phyloP scores from a whole-genome alignment of 805 yeast species.

The Grigorovia yakushimaensis region DNA sequence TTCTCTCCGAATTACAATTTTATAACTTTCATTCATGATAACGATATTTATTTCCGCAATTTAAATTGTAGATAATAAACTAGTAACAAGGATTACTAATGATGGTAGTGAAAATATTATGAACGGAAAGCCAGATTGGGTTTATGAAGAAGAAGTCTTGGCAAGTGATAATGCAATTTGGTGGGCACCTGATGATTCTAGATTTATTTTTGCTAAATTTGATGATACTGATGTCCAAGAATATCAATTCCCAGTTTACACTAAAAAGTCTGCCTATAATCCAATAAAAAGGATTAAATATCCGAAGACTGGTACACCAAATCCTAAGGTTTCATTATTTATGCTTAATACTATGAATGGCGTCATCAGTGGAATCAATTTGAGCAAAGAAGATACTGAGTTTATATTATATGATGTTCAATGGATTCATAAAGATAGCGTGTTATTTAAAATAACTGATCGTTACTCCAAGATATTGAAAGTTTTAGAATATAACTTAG shows the following conservation, averaged over 20 bases:
- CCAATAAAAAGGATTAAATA: slow-evolving; percentile 40
- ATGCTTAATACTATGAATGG: slow-evolving; percentile 32
- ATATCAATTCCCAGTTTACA: slow-evolving; percentile 44
- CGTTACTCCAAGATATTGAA: slow-evolving; percentile 49
- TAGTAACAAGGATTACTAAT: slow-evolving; percentile 16
- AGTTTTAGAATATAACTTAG: slow-evolving; percentile 36
- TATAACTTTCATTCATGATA: slow-evolving; percentile 46
- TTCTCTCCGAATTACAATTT: slow-evolving; percentile 55
- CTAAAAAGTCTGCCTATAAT: slow-evolving; percentile 39
- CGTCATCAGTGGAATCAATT: slow-evolving; percentile 16
- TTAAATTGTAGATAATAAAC: slow-evolving; percentile 11
- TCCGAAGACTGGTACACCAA: slow-evolving; percentile 62
- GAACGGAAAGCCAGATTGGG: slow-evolving; percentile 76
- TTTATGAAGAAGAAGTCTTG: slow-evolving; percentile 73
- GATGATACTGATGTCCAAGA: slow-evolving; percentile 52
- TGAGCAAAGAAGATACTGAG: slow-evolving; percentile 28
- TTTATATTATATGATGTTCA: slow-evolving; percentile 49
- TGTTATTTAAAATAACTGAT: slow-evolving; percentile 53
- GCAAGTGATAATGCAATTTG: slow-evolving; percentile 50
- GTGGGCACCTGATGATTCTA: slow-evolving; percentile 62
- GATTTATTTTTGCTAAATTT: slow-evolving; percentile 43
- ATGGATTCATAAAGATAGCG: slow-evolving; percentile 44
- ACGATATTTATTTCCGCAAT: slow-evolving; percentile 44
- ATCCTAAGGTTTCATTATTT: slow-evolving; percentile 45
- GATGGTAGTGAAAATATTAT: slow-evolving; percentile 46